Conservation (phyloP, 176 grass and related monocot species). For the Zea mays region Zm-B73-REFERENCE-NAM-5.0 NC_050097.1:110380501-110381000, state of each 20-base stretch:
- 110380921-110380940: conserved; percentile 91
- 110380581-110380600: conserved; percentile 61
- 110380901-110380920: conserved; percentile 91
- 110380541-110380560: conserved; percentile 95
- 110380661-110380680: neutral
- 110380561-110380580: conserved; percentile 98
- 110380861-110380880: conserved; percentile 97
- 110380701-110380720: conserved; percentile 89
- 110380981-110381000: neutral
- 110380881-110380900: conserved; percentile 94
- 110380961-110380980: conserved; percentile 57
- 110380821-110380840: conserved; percentile 94
- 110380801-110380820: conserved; percentile 87
- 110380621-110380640: neutral
- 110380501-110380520: conserved; percentile 78
- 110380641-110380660: conserved; percentile 2
- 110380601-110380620: neutral
- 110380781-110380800: conserved; percentile 87
- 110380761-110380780: conserved; percentile 87
- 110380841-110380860: conserved; percentile 93
- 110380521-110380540: conserved; percentile 86
- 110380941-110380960: conserved; percentile 87
- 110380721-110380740: conserved; percentile 91
- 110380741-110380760: conserved; percentile 98
- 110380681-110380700: conserved; percentile 72